These are phyloP conservation scores for Didymella sp. DNA, from an alignment of 2,329 filamentous ascomycete species.

Conservation along the genomic window DNA sequence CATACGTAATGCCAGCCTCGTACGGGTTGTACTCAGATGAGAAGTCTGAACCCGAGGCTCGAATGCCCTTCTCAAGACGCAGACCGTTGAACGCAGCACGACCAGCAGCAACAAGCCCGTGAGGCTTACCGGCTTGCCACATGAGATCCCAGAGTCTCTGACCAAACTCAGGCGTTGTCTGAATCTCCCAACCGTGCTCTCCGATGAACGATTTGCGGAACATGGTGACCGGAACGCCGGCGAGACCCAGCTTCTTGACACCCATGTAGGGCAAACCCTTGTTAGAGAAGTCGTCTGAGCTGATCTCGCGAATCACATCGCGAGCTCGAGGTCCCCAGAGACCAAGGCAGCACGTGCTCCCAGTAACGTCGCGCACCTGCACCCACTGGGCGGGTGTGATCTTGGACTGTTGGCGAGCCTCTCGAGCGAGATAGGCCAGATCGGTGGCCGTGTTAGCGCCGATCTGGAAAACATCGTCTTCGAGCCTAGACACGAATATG, in stretches of 20 bases:
- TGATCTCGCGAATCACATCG: constrained; percentile 59
- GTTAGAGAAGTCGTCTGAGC: constrained; percentile 56
- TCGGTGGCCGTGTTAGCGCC: constrained; percentile 64
- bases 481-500: constrained; percentile 62
- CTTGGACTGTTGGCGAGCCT: constrained; percentile 59
- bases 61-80: constrained; percentile 66
- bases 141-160: constrained; percentile 65
- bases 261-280: constrained; percentile 59
- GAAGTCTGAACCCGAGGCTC: constrained; percentile 65
- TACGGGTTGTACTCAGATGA: constrained; percentile 67
- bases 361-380: constrained; percentile 65
- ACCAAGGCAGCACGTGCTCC: constrained; percentile 66
- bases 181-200: constrained; percentile 68
- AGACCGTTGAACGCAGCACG: constrained; percentile 65
- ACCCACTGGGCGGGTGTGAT: constrained; percentile 53
- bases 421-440: constrained; percentile 60
- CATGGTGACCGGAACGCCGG: constrained; percentile 63
- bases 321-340: constrained; percentile 67
- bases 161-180: constrained; percentile 66
- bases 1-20: constrained; percentile 63
- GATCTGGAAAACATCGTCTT: constrained; percentile 61
- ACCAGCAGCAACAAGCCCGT: constrained; percentile 66
- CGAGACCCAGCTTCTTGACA: constrained; percentile 58
- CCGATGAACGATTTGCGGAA: constrained; percentile 67
- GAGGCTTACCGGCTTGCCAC: constrained; percentile 60